Conservation (phyloP, 75 land plant species). For the Chamaecyparis obtusa region DNA sequence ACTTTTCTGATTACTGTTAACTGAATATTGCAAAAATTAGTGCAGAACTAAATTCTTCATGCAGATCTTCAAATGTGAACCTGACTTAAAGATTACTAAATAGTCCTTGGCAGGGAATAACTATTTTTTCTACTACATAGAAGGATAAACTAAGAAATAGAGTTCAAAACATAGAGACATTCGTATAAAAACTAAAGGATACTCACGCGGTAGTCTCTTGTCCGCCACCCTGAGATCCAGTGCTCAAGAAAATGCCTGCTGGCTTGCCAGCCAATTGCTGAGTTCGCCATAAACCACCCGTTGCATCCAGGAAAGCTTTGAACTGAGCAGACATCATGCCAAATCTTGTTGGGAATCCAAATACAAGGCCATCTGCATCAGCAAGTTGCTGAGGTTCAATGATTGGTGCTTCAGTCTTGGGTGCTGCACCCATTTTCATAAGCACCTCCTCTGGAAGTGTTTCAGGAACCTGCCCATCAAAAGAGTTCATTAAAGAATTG, state of each 20-base stretch:
- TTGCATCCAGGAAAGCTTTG: conserved; percentile 91
- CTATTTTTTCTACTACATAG: neutral
- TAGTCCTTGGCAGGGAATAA: neutral
- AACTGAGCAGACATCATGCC: conserved; percentile 99
- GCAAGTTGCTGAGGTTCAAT: conserved; percentile 69
- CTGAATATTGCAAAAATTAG: neutral
- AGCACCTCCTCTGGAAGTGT: conserved; percentile 79
- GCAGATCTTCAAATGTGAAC: neutral
- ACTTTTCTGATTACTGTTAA: neutral
- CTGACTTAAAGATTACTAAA: neutral
- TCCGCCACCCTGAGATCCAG: conserved; percentile 93
- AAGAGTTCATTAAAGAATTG: neutral
- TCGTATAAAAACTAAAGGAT: neutral
- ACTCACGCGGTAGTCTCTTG: conserved; percentile 96
- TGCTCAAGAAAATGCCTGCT: conserved; percentile 86
- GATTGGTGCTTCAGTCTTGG: conserved; percentile 78
- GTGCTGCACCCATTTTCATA: conserved; percentile 78
- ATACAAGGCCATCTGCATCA: conserved; percentile 87
- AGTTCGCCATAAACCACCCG: conserved; percentile 85
- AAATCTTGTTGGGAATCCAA: conserved; percentile 93
- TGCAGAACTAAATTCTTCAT: neutral
- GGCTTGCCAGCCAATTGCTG: conserved; percentile 92
- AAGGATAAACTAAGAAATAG: neutral
- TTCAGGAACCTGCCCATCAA: conserved; percentile 76
- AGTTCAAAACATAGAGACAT: neutral